Base-by-base conservation (phyloP, 257 asterid genomes). In the Ligustrum vulgare region DNA sequence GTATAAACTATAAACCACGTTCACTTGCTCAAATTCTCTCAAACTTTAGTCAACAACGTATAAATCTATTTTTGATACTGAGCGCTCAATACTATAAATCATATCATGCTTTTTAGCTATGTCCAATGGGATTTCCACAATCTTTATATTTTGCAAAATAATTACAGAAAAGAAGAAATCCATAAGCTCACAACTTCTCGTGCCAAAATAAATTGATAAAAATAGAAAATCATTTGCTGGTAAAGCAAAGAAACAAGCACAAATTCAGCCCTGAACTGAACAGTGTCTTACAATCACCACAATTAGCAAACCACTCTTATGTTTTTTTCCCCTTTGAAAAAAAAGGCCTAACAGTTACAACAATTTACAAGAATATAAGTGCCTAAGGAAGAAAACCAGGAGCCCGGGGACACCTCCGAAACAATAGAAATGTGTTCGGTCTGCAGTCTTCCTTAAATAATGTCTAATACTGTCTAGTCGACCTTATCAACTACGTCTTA, bases 181-280 rank as follows among this genome's bases (percentile, higher is more conserved):
- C 75, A 77, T 9, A 39, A 77, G 72, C 63, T 20, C 2, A 8
- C 6, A 51, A 51, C 63, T 20, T 22, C 18, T 73, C 75, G 47
- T 60, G 80, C 70, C 76, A 78, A 78, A 37, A 69, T 20, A 69
- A 68, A 35, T 65, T 20, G 20, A 33, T 34, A 47, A 47, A 73
- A 72, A 36, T 76, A 31, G 28, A 73, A 81, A 41, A 77, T 56
- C 64, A 79, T 83, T 86, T 71, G 88, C 86, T 72, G 80, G 78
- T 78, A 80, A 75, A 84, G 86, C 80, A 75, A 86, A 89, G 78
- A 22, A 73, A 69, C 71, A 37, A 79, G 75, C 82, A 83, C 87
- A 78, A 77, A 78, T 80, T 90, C 96, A 90, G 93, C 89, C 90
- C 93, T 75, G 72, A 84, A 82, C 96, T 89, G 96, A 89, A 89